A percentile compares a stretch with the other conserved stretches of the same genome.
Conservation (phyloP, 805 yeast species). For the Teunomyces atbi region DNA sequence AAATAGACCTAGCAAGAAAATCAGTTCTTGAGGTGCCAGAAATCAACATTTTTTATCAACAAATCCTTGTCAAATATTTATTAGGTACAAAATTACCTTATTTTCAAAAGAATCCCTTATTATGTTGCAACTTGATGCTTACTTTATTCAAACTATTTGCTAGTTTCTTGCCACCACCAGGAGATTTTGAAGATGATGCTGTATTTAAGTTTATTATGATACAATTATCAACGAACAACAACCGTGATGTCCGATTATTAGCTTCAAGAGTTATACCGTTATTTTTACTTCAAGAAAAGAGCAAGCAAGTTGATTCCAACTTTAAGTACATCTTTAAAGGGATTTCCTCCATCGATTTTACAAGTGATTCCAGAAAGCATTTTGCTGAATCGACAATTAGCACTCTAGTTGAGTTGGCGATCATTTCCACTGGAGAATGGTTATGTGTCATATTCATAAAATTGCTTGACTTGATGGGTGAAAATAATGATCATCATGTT, state of each 20-base stretch:
- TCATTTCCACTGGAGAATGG: slow-evolving; percentile 63
- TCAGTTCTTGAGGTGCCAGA: slow-evolving; percentile 20
- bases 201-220: slow-evolving; percentile 42
- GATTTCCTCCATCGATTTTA: slow-evolving; percentile 42
- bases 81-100: slow-evolving; percentile 6
- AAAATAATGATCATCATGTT: slow-evolving; percentile 60
- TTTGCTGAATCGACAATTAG: slow-evolving; percentile 58
- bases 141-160: slow-evolving; percentile 49
- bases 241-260: slow-evolving; percentile 56
- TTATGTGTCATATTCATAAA: slow-evolving; percentile 64
- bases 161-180: slow-evolving; percentile 50
- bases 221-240: slow-evolving; percentile 37
- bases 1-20: slow-evolving; percentile 22
- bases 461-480: slow-evolving; percentile 64
- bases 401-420: slow-evolving; percentile 65
- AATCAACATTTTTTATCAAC: slow-evolving; percentile 22
- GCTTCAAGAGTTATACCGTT: slow-evolving; percentile 55
- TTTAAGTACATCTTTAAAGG: slow-evolving; percentile 45
- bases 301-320: slow-evolving; percentile 37
- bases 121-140: slow-evolving; percentile 44
- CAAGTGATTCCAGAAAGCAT: slow-evolving; percentile 26
- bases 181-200: slow-evolving; percentile 18
- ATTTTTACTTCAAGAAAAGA: slow-evolving; percentile 38
- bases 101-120: slow-evolving; percentile 20
- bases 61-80: slow-evolving; percentile 20